These are phyloP conservation scores for Cercospora sojina DNA, from an alignment of 2,329 filamentous ascomycete genomes.

Conservation along the genomic window DNA sequence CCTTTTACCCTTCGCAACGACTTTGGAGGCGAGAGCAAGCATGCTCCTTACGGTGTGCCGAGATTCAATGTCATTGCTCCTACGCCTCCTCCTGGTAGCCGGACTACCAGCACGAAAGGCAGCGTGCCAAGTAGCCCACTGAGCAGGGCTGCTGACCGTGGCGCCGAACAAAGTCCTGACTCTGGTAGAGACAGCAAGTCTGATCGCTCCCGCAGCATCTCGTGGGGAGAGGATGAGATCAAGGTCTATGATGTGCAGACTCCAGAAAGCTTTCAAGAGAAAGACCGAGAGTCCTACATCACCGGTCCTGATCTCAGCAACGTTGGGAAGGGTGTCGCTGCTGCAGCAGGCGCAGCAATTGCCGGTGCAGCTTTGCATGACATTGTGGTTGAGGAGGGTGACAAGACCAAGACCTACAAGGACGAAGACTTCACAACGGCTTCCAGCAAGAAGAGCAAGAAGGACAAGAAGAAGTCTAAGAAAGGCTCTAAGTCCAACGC, in stretches of 20 bases:
- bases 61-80: conserved; percentile 58
- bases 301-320: conserved; percentile 19
- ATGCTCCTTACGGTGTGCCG: conserved; percentile 46
- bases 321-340: conserved; percentile 12
- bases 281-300: conserved; percentile 31
- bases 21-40: conserved; percentile 21
- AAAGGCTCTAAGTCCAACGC: neutral
- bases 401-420: conserved; percentile 35
- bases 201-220: conserved; percentile 40
- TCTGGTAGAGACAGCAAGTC: conserved; percentile 20
- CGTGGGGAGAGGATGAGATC: conserved; percentile 50
- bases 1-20: conserved; percentile 13
- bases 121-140: conserved; percentile 40
- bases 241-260: conserved; percentile 49
- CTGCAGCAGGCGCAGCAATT: conserved; percentile 19
- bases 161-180: conserved; percentile 17
- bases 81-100: conserved; percentile 53
- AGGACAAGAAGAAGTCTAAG: conserved; percentile 44
- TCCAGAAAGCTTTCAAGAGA: conserved; percentile 41
- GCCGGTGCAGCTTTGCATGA: conserved; percentile 37
- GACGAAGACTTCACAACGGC: conserved; percentile 21
- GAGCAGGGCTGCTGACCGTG: conserved; percentile 19
- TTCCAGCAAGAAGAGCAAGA: conserved; percentile 39
- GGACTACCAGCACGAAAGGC: conserved; percentile 25
- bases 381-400: conserved; percentile 43